A percentile compares a stretch with the other conserved stretches of the same genome.
Evolutionary conservation across 306 rosid species (phyloP).

Genomic region (Leucaena leucocephala): DNA sequence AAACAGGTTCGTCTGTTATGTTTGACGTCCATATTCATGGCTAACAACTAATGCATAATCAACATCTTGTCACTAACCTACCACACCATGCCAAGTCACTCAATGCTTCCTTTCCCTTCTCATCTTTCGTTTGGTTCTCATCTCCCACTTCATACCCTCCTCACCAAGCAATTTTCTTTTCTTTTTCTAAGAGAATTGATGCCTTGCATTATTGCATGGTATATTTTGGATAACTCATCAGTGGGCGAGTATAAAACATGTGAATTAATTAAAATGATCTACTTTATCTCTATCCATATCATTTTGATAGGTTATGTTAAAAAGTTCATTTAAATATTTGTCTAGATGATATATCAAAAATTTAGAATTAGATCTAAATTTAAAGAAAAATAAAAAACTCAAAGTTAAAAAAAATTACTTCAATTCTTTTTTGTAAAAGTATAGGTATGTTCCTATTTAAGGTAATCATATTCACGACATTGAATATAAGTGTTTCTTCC

Average conservation of each 20-base stretch:
- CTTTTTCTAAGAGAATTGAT: too few species aligned
- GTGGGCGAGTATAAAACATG: neutral
- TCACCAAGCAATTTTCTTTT: neutral
- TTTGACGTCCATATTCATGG: neutral
- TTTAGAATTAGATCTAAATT: too few species aligned
- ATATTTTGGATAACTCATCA: neutral
- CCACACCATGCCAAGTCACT: neutral
- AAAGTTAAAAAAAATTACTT: too few species aligned
- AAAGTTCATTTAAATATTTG: too few species aligned
- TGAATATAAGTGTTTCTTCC: too few species aligned
- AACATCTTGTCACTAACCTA: neutral
- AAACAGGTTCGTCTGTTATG: neutral
- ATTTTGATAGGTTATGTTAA: neutral
- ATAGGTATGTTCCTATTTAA: too few species aligned
- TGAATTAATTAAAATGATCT: neutral
- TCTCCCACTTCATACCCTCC: neutral
- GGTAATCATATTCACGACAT: too few species aligned
- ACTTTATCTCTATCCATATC: neutral
- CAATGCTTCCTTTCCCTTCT: neutral
- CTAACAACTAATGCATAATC: neutral
- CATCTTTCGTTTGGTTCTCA: neutral
- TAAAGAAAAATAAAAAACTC: too few species aligned
- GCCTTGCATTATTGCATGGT: neutral
- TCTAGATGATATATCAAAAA: too few species aligned
- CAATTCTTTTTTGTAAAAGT: too few species aligned